These are phyloP conservation scores for Infundibulicybe gibba DNA, from an alignment of 768 basidiomycete species.

Conservation along the genomic window DNA sequence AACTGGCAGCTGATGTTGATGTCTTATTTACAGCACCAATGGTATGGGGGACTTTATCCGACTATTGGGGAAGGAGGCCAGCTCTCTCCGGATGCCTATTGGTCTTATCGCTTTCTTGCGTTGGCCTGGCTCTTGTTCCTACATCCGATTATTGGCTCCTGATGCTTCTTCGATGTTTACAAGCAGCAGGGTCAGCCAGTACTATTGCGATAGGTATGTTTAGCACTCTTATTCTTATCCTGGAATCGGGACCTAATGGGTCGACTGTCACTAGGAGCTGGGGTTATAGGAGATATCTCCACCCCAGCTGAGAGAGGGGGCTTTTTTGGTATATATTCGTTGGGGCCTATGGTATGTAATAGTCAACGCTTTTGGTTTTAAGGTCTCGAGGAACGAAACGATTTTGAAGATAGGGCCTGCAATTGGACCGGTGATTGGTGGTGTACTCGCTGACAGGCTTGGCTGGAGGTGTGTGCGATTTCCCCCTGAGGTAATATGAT, in stretches of 20 bases:
- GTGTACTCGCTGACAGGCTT: conserved; percentile 49
- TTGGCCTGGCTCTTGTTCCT: conserved; percentile 50
- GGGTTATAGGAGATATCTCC: conserved; percentile 77
- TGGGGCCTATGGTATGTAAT: conserved; percentile 56
- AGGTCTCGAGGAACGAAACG: not conserved
- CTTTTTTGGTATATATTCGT: conserved; percentile 63
- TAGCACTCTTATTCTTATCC: not conserved
- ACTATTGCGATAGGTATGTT: conserved; percentile 68
- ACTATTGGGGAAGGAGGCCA: conserved; percentile 59
- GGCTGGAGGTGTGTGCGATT: conserved; percentile 56
- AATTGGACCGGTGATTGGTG: conserved; percentile 58
- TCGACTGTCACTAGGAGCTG: conserved; percentile 49
- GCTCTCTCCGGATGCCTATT: conserved; percentile 61
- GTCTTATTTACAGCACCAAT: conserved; percentile 43
- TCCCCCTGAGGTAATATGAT: conserved; percentile 1
- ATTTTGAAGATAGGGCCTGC: conserved; percentile 51
- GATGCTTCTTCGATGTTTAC: conserved; percentile 75
- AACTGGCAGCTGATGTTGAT: too few species aligned
- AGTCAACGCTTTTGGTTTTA: conserved; percentile 2
- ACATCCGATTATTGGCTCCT: conserved; percentile 72
- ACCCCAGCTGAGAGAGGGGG: conserved; percentile 69
- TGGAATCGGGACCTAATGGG: not conserved
- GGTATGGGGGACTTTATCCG: conserved; percentile 71
- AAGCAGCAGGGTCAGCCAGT: conserved; percentile 77
- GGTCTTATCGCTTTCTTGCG: conserved; percentile 61